Percentiles rank a stretch among this genome's conserved stretches.
Evolutionary conservation across 2,329 filamentous ascomycete genomes (phyloP).

Genomic region (Beauveria sp.): DNA sequence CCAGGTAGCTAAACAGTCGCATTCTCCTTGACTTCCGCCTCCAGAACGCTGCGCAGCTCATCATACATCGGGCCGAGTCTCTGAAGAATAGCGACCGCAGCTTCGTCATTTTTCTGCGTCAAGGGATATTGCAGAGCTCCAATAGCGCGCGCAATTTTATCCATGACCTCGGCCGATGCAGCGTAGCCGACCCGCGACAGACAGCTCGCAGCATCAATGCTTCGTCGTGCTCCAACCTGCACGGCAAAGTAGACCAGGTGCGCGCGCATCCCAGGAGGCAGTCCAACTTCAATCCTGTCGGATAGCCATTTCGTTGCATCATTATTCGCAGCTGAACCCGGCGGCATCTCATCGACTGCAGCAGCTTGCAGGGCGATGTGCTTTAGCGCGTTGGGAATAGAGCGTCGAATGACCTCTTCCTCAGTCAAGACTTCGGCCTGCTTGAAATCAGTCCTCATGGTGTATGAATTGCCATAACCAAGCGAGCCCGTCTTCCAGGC

Average conservation of each 20-base stretch:
- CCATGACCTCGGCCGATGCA: slow-evolving; percentile 8
- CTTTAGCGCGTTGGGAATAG: slow-evolving; percentile 9
- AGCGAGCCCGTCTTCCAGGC: slow-evolving; percentile 14
- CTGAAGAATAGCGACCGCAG: slow-evolving; percentile 7
- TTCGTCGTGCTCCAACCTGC: slow-evolving; percentile 13
- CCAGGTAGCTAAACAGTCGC: neutral
- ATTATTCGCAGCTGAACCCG: slow-evolving; percentile 12
- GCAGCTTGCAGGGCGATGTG: slow-evolving; percentile 10
- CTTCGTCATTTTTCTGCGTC: slow-evolving; percentile 7
- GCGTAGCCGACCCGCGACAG: slow-evolving; percentile 11
- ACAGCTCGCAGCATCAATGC: slow-evolving; percentile 14
- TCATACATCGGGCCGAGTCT: slow-evolving; percentile 14
- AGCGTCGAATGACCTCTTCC: slow-evolving; percentile 14
- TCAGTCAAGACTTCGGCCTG: slow-evolving; percentile 10
- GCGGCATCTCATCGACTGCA: slow-evolving; percentile 9
- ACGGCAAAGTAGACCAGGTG: slow-evolving; percentile 14
- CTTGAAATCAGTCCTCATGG: slow-evolving; percentile 14
- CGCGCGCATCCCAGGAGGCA: neutral
- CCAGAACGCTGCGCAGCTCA: slow-evolving; percentile 7
- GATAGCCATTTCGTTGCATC: slow-evolving; percentile 10
- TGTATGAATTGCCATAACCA: slow-evolving; percentile 14
- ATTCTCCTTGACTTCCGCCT: neutral
- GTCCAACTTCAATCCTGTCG: slow-evolving; percentile 9
- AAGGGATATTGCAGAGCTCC: slow-evolving; percentile 14
- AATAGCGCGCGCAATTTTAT: slow-evolving; percentile 12